These are phyloP conservation scores for Cenchrus americanus DNA, from an alignment of 176 grass and related monocot genomes.

Conservation along the genomic window DNA sequence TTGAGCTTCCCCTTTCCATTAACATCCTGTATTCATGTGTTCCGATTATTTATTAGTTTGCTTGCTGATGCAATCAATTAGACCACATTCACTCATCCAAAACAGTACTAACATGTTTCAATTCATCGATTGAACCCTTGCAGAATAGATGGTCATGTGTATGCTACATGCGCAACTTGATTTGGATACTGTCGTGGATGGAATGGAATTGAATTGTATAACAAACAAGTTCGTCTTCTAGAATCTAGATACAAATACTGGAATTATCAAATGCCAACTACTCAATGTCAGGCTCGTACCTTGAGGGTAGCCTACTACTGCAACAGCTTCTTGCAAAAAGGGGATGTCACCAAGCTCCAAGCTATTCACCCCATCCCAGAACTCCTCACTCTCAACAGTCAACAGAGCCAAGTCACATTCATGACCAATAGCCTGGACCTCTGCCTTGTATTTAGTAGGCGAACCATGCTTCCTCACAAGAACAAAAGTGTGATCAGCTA, in stretches of 20 bases:
- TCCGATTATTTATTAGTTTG: constrained; percentile 13
- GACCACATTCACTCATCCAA: constrained; percentile 20
- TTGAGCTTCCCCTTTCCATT: neutral
- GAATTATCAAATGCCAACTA: constrained; percentile 19
- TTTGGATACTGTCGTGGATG: constrained; percentile 6
- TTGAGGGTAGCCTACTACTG: constrained; percentile 97
- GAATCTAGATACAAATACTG: constrained; percentile 32
- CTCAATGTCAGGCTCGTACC: constrained; percentile 49
- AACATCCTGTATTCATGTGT: constrained; percentile 19
- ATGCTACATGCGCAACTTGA: neutral
- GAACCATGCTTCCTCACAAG: constrained; percentile 97
- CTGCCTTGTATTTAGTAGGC: constrained; percentile 89
- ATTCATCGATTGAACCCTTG: neutral
- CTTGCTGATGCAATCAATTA: neutral
- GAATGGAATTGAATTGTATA: constrained; percentile 14
- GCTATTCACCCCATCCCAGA: constrained; percentile 93
- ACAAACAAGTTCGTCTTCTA: constrained; percentile 18
- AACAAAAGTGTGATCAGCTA: constrained; percentile 97
- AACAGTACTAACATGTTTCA: neutral
- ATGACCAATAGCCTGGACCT: constrained; percentile 91
- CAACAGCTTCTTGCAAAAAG: constrained; percentile 92
- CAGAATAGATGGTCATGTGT: constrained; percentile 25
- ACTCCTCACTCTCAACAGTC: constrained; percentile 83
- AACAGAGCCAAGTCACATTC: constrained; percentile 93
- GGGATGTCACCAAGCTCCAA: constrained; percentile 94